Evolutionary conservation across 2,329 filamentous ascomycete species (phyloP), one percentile per base, ranked within the genome.

Genomic region (Cladosporium sp.): DNA sequence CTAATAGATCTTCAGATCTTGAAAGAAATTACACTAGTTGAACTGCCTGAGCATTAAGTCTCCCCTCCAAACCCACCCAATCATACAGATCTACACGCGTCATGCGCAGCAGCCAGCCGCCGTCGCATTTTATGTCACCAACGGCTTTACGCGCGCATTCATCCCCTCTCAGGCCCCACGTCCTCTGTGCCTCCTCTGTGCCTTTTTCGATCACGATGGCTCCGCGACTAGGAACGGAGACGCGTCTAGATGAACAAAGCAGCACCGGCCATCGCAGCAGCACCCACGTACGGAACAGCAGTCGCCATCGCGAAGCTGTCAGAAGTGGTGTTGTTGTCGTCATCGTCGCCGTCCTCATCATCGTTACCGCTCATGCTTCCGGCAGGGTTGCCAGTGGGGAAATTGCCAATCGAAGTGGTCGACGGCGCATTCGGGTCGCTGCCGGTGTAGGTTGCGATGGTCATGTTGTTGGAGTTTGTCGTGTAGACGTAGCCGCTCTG

Each of bases 401-500:
- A 36, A n/a, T 29, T 29, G 13, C 6, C n/a, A 17, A 44, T 24
- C 7, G 43, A 44, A 7, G 39, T 38, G 37, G 32, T 30, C 32
- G 29, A 17, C 22, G 48, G 48, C 27, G 29, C 32, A 39, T 20
- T 49, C 43, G 34, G 45, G 47, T 53, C 22, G 22, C 20, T 49
- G 24, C 34, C 49, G 22, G 49, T 50, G 44, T 48, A 51, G 20
- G 47, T 56, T 5, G 51, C 41, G 29, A 50, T 51, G 12, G 47
- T 56, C 6, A 15, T 12, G 20, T 43, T 37, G 7, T 13, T 18
- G 19, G 30, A 30, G 13, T 38, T 44, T 20, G 53, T 53, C 2
- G 50, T 55, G 47, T 50, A 55, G 7, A 50, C 53, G 37, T 53
- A 55, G 11, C 53, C 53, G 22, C 27, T 38, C 47, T 50, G 43